phyloP scores from a whole-genome alignment of 106 monocot genomes.

The Acanthochlamys bracteata region DNA sequence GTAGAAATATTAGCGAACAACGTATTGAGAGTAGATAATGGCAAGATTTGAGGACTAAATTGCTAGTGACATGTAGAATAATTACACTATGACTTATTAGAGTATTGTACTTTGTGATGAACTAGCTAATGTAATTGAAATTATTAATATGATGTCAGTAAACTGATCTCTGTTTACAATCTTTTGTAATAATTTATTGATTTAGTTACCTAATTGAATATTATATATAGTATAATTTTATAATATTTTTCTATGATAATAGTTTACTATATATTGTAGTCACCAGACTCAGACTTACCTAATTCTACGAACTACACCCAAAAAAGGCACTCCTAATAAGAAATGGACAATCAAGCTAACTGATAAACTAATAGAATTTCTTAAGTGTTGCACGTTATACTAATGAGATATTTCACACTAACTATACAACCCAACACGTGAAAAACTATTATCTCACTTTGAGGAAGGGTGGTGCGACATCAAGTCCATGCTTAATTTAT shows the following conservation, averaged over 20 bases:
- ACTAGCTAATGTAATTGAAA: no score
- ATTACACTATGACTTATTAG: no score
- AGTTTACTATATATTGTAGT: background rate
- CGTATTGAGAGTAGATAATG: background rate
- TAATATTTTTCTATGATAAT: background rate
- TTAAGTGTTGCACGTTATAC: background rate
- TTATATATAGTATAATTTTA: background rate
- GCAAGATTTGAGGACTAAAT: background rate
- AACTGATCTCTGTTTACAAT: no score
- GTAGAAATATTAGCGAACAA: background rate
- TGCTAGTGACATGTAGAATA: background rate
- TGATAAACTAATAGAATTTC: background rate
- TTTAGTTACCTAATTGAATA: no score
- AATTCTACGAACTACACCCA: background rate
- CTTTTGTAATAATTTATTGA: no score
- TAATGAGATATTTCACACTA: background rate
- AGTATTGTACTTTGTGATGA: no score
- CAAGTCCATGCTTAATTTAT: background rate
- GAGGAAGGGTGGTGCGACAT: background rate
- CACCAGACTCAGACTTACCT: no score
- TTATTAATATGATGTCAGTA: no score
- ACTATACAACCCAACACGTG: background rate
- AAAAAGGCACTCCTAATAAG: background rate
- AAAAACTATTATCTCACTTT: background rate
- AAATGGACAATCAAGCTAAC: background rate